These are phyloP conservation scores for Lactarius akahatsu DNA, from an alignment of 768 basidiomycete species.

Conservation along the genomic window DNA sequence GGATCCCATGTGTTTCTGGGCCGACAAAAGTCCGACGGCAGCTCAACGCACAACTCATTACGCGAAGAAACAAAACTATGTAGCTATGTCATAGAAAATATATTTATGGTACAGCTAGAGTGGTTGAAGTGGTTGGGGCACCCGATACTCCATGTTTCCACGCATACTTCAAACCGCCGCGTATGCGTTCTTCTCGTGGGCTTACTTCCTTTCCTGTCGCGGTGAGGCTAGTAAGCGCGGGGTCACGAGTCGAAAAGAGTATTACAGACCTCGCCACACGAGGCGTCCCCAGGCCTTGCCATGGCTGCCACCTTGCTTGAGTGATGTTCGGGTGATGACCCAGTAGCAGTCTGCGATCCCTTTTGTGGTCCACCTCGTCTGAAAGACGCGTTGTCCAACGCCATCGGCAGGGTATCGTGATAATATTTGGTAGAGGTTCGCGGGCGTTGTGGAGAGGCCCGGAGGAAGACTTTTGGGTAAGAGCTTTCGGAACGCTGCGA, in stretches of 20 bases:
- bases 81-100: not conserved
- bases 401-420: conserved; percentile 67
- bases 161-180: conserved; percentile 69
- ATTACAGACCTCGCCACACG: conserved; percentile 68
- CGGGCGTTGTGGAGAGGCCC: conserved; percentile 53
- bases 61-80: conserved; percentile 7
- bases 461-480: conserved; percentile 61
- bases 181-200: conserved; percentile 58
- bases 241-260: conserved; percentile 14
- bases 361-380: conserved; percentile 71
- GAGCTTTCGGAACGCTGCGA: conserved; percentile 48
- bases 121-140: not conserved
- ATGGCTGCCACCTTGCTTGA: conserved; percentile 72
- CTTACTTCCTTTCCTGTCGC: conserved; percentile 61
- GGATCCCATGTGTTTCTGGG: conserved; percentile 9
- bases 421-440: conserved; percentile 71
- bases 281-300: conserved; percentile 84
- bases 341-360: conserved; percentile 68
- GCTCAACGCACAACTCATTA: not conserved
- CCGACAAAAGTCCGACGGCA: not conserved
- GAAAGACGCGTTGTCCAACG: conserved; percentile 65
- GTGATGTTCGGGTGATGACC: conserved; percentile 66
- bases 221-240: not conserved
- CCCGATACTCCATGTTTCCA: conserved; percentile 63
- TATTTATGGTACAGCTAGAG: conserved; percentile 10